phyloP scores from a whole-genome alignment of 495 filamentous ascomycete genomes.

The Podospora comata region DNA sequence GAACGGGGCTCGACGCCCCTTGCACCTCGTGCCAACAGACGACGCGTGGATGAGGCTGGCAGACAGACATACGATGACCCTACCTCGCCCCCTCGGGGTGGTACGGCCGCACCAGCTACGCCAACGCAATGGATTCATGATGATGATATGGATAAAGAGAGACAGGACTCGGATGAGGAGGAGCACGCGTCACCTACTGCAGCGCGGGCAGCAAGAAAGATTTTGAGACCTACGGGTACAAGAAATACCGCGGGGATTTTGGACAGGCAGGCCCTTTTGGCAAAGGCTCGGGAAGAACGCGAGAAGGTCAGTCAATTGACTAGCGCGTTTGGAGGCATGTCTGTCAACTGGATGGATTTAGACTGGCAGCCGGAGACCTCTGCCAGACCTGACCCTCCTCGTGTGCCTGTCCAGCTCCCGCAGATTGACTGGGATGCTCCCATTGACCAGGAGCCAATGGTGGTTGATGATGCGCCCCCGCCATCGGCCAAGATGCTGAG shows the following conservation, averaged over 20 bases:
- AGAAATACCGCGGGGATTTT: not conserved
- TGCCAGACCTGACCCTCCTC: not conserved
- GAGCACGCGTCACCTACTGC: not conserved
- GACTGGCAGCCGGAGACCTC: not conserved
- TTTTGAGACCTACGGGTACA: not conserved
- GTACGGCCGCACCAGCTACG: no score
- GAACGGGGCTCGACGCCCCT: no score
- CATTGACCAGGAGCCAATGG: not conserved
- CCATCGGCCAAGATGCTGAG: not conserved
- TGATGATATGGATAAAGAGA: not conserved
- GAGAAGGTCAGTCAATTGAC: not conserved
- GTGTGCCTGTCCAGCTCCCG: not conserved
- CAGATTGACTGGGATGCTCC: not conserved
- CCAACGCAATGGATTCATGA: not conserved
- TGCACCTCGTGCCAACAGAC: no score
- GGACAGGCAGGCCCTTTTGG: not conserved
- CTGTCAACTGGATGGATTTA: not conserved
- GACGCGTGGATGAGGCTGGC: no score
- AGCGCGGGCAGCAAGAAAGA: not conserved
- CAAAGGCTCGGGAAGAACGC: not conserved
- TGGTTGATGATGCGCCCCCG: not conserved
- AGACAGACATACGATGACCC: not conserved
- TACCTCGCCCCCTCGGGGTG: not conserved
- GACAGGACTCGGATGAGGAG: not conserved
- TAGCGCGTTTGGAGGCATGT: not conserved